phyloP scores from a whole-genome alignment of 78 protist genomes.

The Pigoraptor vietnamica region DNA sequence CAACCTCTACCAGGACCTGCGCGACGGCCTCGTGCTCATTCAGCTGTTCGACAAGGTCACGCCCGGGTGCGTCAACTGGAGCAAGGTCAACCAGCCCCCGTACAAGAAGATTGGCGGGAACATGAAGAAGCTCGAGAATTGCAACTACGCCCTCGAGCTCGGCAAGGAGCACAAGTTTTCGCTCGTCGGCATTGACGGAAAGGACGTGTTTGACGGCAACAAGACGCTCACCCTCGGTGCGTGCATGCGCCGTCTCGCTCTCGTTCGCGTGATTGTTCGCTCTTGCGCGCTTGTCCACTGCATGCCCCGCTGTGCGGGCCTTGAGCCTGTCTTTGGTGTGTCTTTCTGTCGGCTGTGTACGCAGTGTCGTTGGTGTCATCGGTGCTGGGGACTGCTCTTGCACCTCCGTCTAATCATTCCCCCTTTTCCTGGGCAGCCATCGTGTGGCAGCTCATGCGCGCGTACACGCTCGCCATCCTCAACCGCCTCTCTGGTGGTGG shows the following conservation, averaged over 20 bases:
- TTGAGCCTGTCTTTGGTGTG: too few species aligned
- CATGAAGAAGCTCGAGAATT: slow-evolving; percentile 72
- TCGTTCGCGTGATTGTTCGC: too few species aligned
- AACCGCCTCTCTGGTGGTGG: slow-evolving; percentile 16
- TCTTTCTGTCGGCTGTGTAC: too few species aligned
- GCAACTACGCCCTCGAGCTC: slow-evolving; percentile 70
- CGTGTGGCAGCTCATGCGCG: slow-evolving; percentile 83
- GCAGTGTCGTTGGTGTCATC: too few species aligned
- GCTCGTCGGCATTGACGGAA: slow-evolving; percentile 77
- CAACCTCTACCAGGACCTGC: slow-evolving; percentile 76
- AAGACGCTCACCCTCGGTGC: slow-evolving; percentile 55
- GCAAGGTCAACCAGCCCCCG: slow-evolving; percentile 49
- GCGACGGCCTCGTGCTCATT: slow-evolving; percentile 78
- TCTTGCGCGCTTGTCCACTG: too few species aligned
- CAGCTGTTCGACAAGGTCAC: slow-evolving; percentile 76
- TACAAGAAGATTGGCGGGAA: slow-evolving; percentile 40
- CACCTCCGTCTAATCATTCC: neutral
- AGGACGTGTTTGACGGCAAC: slow-evolving; percentile 77
- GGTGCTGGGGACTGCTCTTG: too few species aligned
- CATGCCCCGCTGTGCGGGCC: too few species aligned
- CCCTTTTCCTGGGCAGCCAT: slow-evolving; percentile 15
- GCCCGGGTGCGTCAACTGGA: slow-evolving; percentile 80
- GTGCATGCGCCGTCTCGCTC: neutral
- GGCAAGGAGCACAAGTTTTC: slow-evolving; percentile 47
- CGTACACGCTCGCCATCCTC: slow-evolving; percentile 35